These are phyloP conservation scores for Truncatella angustata DNA, from an alignment of 2,329 filamentous ascomycete species.

Conservation along the genomic window DNA sequence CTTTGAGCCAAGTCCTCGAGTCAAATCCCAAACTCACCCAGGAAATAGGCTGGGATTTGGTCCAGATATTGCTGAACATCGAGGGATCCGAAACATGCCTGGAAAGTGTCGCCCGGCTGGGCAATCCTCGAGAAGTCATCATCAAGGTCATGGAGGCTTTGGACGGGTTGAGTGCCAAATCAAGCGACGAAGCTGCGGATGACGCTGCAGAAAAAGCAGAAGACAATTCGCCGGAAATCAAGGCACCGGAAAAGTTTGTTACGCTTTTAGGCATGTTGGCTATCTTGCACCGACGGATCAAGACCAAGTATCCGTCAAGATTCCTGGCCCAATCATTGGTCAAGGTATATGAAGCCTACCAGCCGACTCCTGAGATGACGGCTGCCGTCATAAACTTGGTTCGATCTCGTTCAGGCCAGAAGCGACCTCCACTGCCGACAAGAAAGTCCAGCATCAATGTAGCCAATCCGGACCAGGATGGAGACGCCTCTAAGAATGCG, in stretches of 20 bases:
- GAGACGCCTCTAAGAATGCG: constrained; percentile 51
- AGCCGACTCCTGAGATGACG: constrained; percentile 64
- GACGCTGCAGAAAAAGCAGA: constrained; percentile 19
- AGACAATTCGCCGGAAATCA: constrained; percentile 20
- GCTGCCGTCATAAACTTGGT: constrained; percentile 69
- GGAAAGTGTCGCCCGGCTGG: constrained; percentile 70
- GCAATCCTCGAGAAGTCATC: constrained; percentile 79
- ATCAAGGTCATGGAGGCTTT: constrained; percentile 76
- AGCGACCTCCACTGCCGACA: constrained; percentile 60
- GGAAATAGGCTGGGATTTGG: constrained; percentile 82
- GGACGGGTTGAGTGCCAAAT: constrained; percentile 52
- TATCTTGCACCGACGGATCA: constrained; percentile 71
- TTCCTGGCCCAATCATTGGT: constrained; percentile 77
- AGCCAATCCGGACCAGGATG: constrained; percentile 55
- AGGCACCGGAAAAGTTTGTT: constrained; percentile 55
- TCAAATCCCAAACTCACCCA: constrained; percentile 67
- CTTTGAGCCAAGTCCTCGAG: constrained; percentile 62
- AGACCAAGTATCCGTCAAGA: constrained; percentile 73
- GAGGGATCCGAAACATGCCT: constrained; percentile 69
- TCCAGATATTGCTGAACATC: constrained; percentile 69
- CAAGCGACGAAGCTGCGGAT: constrained; percentile 38
- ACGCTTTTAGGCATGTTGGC: constrained; percentile 69
- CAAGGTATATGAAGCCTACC: constrained; percentile 67
- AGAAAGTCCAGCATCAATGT: constrained; percentile 57
- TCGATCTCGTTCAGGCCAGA: constrained; percentile 65